Percentiles rank a stretch among this genome's conserved stretches.
Conservation (phyloP, 371 early-diverging fungal species). For the Rhizopus delemar region DNA sequence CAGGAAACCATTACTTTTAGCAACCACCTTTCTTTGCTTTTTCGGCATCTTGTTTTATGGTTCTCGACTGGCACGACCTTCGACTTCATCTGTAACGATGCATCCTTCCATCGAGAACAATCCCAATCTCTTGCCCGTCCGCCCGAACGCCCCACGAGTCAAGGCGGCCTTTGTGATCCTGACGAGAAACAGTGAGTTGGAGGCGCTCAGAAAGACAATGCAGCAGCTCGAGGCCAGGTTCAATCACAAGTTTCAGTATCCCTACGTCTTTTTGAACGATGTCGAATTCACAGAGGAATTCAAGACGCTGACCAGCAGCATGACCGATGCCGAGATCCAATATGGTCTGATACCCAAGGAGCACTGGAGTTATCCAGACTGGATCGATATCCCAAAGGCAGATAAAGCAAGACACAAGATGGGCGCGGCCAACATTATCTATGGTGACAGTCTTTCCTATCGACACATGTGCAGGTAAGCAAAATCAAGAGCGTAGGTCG, state of each 20-base stretch:
- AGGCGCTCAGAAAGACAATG: constrained; percentile 67
- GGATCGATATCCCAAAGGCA: constrained; percentile 76
- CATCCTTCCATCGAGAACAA: constrained; percentile 19
- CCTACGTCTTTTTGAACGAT: constrained; percentile 87
- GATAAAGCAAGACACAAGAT: constrained; percentile 57
- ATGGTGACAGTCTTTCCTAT: constrained; percentile 84
- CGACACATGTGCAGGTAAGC: constrained; percentile 88
- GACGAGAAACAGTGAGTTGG: constrained; percentile 75
- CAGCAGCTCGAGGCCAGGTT: constrained; percentile 79
- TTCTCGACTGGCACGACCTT: background rate
- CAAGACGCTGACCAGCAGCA: constrained; percentile 50
- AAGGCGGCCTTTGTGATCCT: constrained; percentile 72
- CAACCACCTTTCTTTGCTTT: background rate
- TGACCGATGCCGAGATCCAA: constrained; percentile 55
- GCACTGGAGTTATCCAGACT: constrained; percentile 82
- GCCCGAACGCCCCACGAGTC: constrained; percentile 42
- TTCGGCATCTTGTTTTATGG: background rate
- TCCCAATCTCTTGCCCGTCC: constrained; percentile 28
- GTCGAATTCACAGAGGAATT: constrained; percentile 80
- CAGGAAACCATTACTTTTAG: background rate
- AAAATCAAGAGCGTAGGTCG: background rate
- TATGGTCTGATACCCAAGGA: constrained; percentile 66
- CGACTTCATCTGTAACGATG: background rate
- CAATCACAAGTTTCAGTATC: constrained; percentile 81
- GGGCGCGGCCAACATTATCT: constrained; percentile 70